A percentile compares a stretch with the other conserved stretches of the same genome.
These are phyloP conservation scores for Venturia nashicola DNA, from an alignment of 2,329 filamentous ascomycete genomes.

Conservation along the genomic window DNA sequence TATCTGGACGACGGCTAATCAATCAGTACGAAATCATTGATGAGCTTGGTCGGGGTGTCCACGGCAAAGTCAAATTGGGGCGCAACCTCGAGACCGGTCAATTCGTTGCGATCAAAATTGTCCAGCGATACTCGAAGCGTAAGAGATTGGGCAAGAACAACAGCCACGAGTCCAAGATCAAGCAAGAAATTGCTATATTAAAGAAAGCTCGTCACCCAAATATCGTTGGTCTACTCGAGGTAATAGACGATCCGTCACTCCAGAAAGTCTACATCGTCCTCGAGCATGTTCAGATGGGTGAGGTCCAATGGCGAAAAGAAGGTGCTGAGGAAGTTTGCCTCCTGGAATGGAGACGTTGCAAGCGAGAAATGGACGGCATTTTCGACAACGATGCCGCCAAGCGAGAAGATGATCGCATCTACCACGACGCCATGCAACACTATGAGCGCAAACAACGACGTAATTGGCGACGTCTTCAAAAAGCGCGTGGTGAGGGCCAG, in stretches of 20 bases:
- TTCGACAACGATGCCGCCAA: slow-evolving; percentile 29
- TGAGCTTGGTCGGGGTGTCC: slow-evolving; percentile 88
- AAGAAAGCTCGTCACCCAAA: slow-evolving; percentile 98
- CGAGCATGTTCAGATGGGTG: slow-evolving; percentile 86
- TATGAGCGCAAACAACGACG: slow-evolving; percentile 37
- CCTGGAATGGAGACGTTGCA: slow-evolving; percentile 69
- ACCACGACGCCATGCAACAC: slow-evolving; percentile 38
- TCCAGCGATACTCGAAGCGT: slow-evolving; percentile 88
- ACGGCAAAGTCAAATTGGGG: slow-evolving; percentile 95
- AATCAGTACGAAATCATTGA: slow-evolving; percentile 97
- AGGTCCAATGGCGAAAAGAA: slow-evolving; percentile 88
- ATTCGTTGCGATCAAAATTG: slow-evolving; percentile 95
- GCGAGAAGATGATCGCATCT: slow-evolving; percentile 32
- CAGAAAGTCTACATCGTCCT: slow-evolving; percentile 98
- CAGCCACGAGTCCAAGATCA: slow-evolving; percentile 70
- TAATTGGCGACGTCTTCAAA: slow-evolving; percentile 23
- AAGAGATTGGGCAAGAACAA: slow-evolving; percentile 68
- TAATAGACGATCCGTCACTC: slow-evolving; percentile 90
- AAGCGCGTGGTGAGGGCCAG: slow-evolving; percentile 16
- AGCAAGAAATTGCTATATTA: slow-evolving; percentile 92
- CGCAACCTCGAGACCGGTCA: slow-evolving; percentile 63
- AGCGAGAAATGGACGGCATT: slow-evolving; percentile 50
- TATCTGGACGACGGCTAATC: slow-evolving; percentile 89
- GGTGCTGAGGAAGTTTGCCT: slow-evolving; percentile 71
- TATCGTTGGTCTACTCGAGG: slow-evolving; percentile 86